phyloP scores from a whole-genome alignment of 495 filamentous ascomycete genomes.

The Viridothelium virens region DNA sequence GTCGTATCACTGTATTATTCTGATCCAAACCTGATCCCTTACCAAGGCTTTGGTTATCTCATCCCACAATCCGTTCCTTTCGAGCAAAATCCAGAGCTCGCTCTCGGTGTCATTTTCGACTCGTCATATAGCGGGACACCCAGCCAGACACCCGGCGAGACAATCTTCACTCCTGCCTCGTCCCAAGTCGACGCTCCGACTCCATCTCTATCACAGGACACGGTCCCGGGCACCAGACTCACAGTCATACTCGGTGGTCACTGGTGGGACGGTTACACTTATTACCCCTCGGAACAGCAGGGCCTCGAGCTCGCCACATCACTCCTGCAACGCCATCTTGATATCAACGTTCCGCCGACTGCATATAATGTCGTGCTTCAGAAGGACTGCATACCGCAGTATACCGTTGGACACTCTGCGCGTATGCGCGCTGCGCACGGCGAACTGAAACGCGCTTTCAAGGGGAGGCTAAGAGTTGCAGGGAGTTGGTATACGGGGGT shows the following conservation, averaged over 20 bases:
- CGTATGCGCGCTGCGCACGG: conserved; percentile 53
- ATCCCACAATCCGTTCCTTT: conserved; percentile 63
- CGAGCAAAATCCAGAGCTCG: conserved; percentile 71
- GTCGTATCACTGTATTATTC: conserved; percentile 84
- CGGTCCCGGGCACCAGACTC: conserved; percentile 70
- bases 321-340: conserved; percentile 65
- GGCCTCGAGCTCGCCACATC: conserved; percentile 59
- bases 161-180: no score
- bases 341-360: conserved; percentile 52
- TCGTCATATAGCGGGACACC: conserved; percentile 49
- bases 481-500: conserved; percentile 67
- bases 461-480: conserved; percentile 60
- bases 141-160: conserved; percentile 5
- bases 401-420: conserved; percentile 63
- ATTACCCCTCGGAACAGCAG: conserved; percentile 52
- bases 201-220: conserved; percentile 32
- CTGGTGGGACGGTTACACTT: conserved; percentile 66
- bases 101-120: conserved; percentile 88
- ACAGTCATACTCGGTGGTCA: conserved; percentile 96
- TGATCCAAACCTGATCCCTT: conserved; percentile 52
- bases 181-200: background rate
- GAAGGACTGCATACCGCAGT: conserved; percentile 81
- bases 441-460: conserved; percentile 50
- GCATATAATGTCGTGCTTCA: conserved; percentile 55
- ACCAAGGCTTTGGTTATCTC: conserved; percentile 82